Evolutionary conservation across 352 stramenopile species (phyloP), one percentile per base, ranked within the genome.

Genomic region (Globisporangium lucens): DNA sequence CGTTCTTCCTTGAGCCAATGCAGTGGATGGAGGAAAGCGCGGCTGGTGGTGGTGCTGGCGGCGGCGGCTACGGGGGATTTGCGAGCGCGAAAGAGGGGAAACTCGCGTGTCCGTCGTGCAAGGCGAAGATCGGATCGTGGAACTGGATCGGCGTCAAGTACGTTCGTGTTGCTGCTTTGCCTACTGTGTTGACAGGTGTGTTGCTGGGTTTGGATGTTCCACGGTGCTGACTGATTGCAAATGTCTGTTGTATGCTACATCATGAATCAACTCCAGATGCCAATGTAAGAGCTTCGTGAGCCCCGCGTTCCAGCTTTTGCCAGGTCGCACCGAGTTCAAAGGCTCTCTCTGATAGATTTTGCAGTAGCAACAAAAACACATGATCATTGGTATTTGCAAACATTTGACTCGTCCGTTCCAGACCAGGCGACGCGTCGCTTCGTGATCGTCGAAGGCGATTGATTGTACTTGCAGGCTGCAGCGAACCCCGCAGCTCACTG

Each of bases 121-220:
- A 76, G 6, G 70, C 83, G 13, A 94, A 94, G 58, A 73, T 94
- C 62, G 85, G 85, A n/a, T 82, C 80, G 29, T 94, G 80, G 80
- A 87, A 82, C 63, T 94, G 85, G 85, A 82, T 82, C 30, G 85
- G 85, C 56, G 71, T 85, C 68, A 91, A 90, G 85, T 93, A 79
- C 43, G 82, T 78, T 41, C 24, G 24, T 24, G 24, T 2, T 51
- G 20, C 51, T 41, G 24, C 24, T 41, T 1, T 41, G 9, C 35
- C 13, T 41, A 41, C 35, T 13, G 10, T 41, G 35, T 41, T 15
- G 8, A 41, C 35, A 41, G 35, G 35, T 41, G 35, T 2, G 1
- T 3, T 41, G 35, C 13, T 13, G 35, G 35, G 35, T 38, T 38
- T 38, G 8, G 35, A 38, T 38, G 35, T 15, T 41, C 35, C 35